phyloP scores from a whole-genome alignment of 192 early-diverging fungal species.

The Cladochytrium replicatum region DNA sequence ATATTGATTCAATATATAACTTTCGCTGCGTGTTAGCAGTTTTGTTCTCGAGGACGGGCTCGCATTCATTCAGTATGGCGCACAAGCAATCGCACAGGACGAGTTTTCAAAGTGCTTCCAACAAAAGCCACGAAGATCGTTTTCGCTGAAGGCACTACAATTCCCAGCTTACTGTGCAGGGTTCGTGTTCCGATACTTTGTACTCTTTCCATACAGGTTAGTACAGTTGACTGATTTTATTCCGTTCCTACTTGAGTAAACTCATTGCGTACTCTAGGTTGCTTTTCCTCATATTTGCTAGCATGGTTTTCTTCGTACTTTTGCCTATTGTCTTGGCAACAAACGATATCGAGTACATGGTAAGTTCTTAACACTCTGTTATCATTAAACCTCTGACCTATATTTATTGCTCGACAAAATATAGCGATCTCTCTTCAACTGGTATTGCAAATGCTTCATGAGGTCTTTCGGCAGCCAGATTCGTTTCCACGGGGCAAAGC shows the following conservation, averaged over 20 bases:
- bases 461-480: conserved; percentile 37
- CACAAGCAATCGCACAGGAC: conserved; percentile 44
- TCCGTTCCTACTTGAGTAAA: neutral
- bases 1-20: no score
- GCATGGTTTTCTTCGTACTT: conserved; percentile 29
- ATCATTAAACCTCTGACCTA: no score
- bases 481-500: conserved; percentile 34
- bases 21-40: conserved; percentile 2
- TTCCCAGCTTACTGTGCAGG: conserved; percentile 21
- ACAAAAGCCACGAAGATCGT: conserved; percentile 32
- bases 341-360: conserved; percentile 27
- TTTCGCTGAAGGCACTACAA: conserved; percentile 20
- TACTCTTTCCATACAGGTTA: conserved; percentile 33
- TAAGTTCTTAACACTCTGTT: neutral
- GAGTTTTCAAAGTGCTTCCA: conserved; percentile 45
- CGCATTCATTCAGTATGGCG: conserved; percentile 40
- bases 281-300: conserved; percentile 16
- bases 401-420: conserved; percentile 8
- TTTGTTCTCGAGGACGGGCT: conserved; percentile 36
- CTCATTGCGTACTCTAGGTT: conserved; percentile 14
- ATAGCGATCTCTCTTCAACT: conserved; percentile 31
- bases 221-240: neutral
- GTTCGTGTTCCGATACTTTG: conserved; percentile 25
- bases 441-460: conserved; percentile 42
- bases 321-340: conserved; percentile 38